Base-by-base conservation (phyloP, 345 rosid genomes). In the Pugionium cornutum region DNA sequence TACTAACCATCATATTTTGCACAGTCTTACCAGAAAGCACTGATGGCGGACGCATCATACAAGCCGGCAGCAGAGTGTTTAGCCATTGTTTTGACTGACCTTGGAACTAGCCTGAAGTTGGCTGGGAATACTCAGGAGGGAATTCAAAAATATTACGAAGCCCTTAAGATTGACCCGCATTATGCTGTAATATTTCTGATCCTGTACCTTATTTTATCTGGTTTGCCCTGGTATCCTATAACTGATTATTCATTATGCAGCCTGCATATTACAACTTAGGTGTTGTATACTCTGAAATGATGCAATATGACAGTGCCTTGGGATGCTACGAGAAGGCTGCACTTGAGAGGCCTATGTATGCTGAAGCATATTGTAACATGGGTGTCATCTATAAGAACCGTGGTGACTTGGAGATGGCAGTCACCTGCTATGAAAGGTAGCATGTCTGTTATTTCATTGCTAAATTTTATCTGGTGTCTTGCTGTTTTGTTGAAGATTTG, bases 311-410 rank as follows among this genome's bases (percentile, higher is more conserved):
- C 66, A 82, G 78, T 30, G 99, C 99, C 68, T 92, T 94, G 65
- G 68, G 62, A 70, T 94, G 90, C 82, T 94, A 90, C 77, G 97
- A 94, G 87, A 94, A 88, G 75, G 99, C 96, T 84, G 99, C 92
- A 45, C 35, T 87, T 39, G 96, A 90, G 83, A 90, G 96, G 80
- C 97, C 99, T 49, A 83, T 91, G 91, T 90, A 90, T 76, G 96
- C 99, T 50, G 99, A 94, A 83, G 97, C 96, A 39, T 94, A 88
- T 76, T 94, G 99, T 81, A 94, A 94, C 81, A 94, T 94, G 99
- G 97, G 99, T 75, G 99, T 91, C 75, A 94, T 94, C 43, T 88
- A 86, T 77, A 94, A 90, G 76, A 94, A 94, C 73, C 92, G 96
- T 58, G 97, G 97, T 67, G 97, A 94, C 70, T 74, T 90, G 72